These are phyloP conservation scores for Lobulomyces angularis DNA, from an alignment of 192 early-diverging fungal genomes.

Conservation along the genomic window DNA sequence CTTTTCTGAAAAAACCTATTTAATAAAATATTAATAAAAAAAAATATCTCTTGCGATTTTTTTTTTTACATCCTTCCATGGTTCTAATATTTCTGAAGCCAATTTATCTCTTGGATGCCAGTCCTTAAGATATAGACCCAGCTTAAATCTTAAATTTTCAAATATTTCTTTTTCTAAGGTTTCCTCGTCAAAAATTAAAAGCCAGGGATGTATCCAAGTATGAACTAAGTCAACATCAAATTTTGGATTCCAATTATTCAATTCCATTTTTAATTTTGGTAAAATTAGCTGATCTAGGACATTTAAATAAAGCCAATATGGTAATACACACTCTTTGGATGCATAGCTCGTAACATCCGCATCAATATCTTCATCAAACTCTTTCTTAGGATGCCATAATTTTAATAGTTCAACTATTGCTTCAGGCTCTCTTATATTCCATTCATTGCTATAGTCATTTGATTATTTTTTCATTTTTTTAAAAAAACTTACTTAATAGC, in stretches of 20 bases:
- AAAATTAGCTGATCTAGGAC: conserved; percentile 67
- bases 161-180: conserved; percentile 29
- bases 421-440: conserved; percentile 57
- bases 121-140: conserved; percentile 34
- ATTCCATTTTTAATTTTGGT: conserved; percentile 55
- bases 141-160: conserved; percentile 46
- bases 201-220: conserved; percentile 72
- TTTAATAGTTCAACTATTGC: conserved; percentile 54
- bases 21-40: conserved; percentile 7
- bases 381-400: conserved; percentile 41
- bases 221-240: conserved; percentile 47
- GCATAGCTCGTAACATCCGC: conserved; percentile 8
- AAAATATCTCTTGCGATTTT: too few species aligned
- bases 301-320: conserved; percentile 59
- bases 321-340: conserved; percentile 23
- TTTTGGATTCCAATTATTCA: conserved; percentile 53
- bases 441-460: conserved; percentile 43
- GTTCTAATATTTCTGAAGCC: conserved; percentile 32
- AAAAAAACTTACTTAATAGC: conserved; percentile 55
- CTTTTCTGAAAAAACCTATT: conserved; percentile 33
- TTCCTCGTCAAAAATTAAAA: conserved; percentile 46
- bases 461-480: conserved; percentile 1
- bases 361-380: background rate
- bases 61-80: conserved; percentile 56
- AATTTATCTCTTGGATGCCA: conserved; percentile 55